These are phyloP conservation scores for Eustoma russellianum DNA, from an alignment of 257 asterid species.

Conservation along the genomic window DNA sequence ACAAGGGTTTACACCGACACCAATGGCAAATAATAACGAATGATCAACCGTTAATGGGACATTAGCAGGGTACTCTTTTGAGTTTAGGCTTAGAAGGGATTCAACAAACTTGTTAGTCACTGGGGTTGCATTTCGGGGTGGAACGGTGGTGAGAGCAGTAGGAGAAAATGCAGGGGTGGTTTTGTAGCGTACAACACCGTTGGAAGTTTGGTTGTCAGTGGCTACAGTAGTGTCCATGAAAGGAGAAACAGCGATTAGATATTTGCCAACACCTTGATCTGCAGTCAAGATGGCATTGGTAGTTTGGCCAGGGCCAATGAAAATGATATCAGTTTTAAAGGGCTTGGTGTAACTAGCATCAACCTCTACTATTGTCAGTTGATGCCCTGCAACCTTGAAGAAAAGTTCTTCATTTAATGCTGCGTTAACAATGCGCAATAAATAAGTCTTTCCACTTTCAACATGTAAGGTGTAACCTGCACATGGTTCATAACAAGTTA, in stretches of 20 bases:
- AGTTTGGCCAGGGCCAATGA: constrained; percentile 74
- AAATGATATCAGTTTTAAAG: constrained; percentile 52
- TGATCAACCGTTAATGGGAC: constrained; percentile 44
- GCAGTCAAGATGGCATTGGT: constrained; percentile 47
- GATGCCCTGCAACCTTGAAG: constrained; percentile 62
- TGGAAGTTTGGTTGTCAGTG: constrained; percentile 46
- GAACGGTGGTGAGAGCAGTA: constrained; percentile 26
- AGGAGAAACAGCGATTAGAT: constrained; percentile 49
- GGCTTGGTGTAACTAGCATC: constrained; percentile 62
- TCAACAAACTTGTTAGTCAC: constrained; percentile 32
- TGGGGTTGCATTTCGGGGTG: constrained; percentile 41
- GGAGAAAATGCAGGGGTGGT: constrained; percentile 24
- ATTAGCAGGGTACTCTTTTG: constrained; percentile 34
- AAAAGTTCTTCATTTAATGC: constrained; percentile 60
- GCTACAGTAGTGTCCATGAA: constrained; percentile 65
- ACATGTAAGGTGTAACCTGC: constrained; percentile 49
- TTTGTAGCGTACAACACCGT: constrained; percentile 34
- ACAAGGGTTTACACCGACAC: constrained; percentile 61
- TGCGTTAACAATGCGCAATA: constrained; percentile 57
- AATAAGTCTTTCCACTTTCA: constrained; percentile 53
- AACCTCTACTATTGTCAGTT: constrained; percentile 51
- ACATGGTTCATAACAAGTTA: too few species aligned
- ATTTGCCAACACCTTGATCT: constrained; percentile 34
- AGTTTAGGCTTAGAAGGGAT: constrained; percentile 52
- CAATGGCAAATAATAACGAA: constrained; percentile 43